Evolutionary conservation across 176 grass and related monocot genomes (phyloP), one percentile per base, ranked within the genome.

Genomic region (Juncus effusus): DNA sequence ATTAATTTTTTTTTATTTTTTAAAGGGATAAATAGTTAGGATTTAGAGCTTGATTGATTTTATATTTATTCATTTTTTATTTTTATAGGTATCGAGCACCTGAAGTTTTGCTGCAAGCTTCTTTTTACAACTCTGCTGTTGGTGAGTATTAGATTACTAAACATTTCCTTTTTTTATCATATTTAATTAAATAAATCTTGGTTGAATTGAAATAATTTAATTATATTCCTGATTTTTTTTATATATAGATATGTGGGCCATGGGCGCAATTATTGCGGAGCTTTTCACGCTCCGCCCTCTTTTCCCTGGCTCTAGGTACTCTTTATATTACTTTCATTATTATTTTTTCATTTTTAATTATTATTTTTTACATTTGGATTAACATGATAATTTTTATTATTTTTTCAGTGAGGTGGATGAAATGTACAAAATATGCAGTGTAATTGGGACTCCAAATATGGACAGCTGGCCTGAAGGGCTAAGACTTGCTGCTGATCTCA

Each of bases 261-360:
- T 99, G 89, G 95, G 95, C 45, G 95, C 95, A 59, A 94, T 99
- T 66, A 99, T 99, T 6, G 89, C 89, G 1, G 95, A 99, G 73
- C 95, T 99, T 70, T 93, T 99, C 75, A 90, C 81, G 12, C 76
- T 94, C 13, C 86, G 76, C 58, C 95, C 95, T 62, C 89, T 99
- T 78, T 99, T 99, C 74, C 95, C 95, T 77, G 95, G 95, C 11
- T 87, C 76, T 74, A 99, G 85, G 95, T 99, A 94, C 11, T 35
- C 10, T 38, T 77, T 13, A 19, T 6, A 54, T 74, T 50, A 15
- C 37, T 40, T 74, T 62, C 40, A 45, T 61, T 38, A 47, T 39
- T 50, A 58, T 53, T 35, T 39, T 62, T 53, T 28, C 50, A 52
- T 63, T 72, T 72, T 7, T 6, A 2, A 47, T 3, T 8, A 19